Conservation (phyloP, 2,329 filamentous ascomycete genomes). For the Exophiala xenobiotica region DNA sequence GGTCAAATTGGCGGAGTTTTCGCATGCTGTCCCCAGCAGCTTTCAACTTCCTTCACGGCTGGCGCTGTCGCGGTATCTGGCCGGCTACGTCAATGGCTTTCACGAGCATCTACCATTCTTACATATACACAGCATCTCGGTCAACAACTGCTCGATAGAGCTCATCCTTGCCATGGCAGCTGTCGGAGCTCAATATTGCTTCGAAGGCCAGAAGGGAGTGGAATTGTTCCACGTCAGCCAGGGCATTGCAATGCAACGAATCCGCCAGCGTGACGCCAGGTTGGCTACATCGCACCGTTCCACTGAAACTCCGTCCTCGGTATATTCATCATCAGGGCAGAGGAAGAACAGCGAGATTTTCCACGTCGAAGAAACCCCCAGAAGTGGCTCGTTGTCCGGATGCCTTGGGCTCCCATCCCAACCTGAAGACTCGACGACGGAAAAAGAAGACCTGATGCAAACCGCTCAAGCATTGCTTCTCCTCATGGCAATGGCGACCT, state of each 20-base stretch:
- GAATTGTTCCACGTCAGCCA: slow-evolving; percentile 28
- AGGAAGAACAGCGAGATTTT: slow-evolving; percentile 9
- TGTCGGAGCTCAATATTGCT: slow-evolving; percentile 30
- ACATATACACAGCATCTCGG: slow-evolving; percentile 25
- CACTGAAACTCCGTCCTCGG: slow-evolving; percentile 30
- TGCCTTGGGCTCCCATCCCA: slow-evolving; percentile 23
- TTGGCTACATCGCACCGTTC: slow-evolving; percentile 20
- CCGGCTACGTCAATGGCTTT: slow-evolving; percentile 31
- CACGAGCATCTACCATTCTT: slow-evolving; percentile 32
- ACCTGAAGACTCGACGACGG: slow-evolving; percentile 12
- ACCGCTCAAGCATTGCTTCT: slow-evolving; percentile 29
- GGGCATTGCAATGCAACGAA: slow-evolving; percentile 29
- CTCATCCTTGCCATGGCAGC: slow-evolving; percentile 31
- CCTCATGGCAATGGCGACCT: slow-evolving; percentile 33
- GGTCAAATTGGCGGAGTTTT: slow-evolving; percentile 27
- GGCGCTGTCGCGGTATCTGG: slow-evolving; percentile 30
- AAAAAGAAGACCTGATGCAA: slow-evolving; percentile 27
- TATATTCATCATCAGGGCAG: slow-evolving; percentile 9
- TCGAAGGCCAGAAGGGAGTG: slow-evolving; percentile 29
- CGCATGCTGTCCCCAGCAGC: slow-evolving; percentile 17
- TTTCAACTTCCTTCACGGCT: slow-evolving; percentile 31
- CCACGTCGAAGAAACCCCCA: slow-evolving; percentile 14
- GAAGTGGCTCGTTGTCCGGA: slow-evolving; percentile 23
- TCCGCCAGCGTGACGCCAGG: slow-evolving; percentile 26
- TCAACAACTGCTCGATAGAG: slow-evolving; percentile 26